phyloP scores from a whole-genome alignment of 768 basidiomycete species.

The Asterophora parasitica region DNA sequence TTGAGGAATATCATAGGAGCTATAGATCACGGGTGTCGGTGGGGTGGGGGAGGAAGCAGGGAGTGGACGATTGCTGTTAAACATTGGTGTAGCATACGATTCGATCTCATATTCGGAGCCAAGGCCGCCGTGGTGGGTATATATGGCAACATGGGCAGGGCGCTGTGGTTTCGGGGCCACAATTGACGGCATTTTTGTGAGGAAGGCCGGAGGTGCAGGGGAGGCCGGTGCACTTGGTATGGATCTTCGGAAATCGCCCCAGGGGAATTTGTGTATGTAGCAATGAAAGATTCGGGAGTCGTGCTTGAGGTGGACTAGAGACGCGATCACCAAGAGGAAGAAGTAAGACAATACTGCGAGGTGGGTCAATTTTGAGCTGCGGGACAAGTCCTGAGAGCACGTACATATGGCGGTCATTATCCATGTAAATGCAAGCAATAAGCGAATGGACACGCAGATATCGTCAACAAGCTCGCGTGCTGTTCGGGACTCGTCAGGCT shows the following conservation, averaged over 20 bases:
- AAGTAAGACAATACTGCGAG: slow-evolving; percentile 56
- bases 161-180: slow-evolving; percentile 41
- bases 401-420: slow-evolving; percentile 31
- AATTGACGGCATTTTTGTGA: slow-evolving; percentile 34
- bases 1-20: slow-evolving; percentile 12
- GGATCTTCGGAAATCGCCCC: slow-evolving; percentile 22
- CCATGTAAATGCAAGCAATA: slow-evolving; percentile 53
- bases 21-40: slow-evolving; percentile 8
- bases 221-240: slow-evolving; percentile 15
- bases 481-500: neutral
- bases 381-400: slow-evolving; percentile 16
- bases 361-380: slow-evolving; percentile 4
- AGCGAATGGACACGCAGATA: slow-evolving; percentile 47
- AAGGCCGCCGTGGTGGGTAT: slow-evolving; percentile 35
- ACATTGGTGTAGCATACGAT: slow-evolving; percentile 31
- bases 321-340: slow-evolving; percentile 39
- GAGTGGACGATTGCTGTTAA: slow-evolving; percentile 14
- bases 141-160: slow-evolving; percentile 29
- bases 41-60: slow-evolving; percentile 17
- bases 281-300: slow-evolving; percentile 50
- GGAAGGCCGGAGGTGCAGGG: slow-evolving; percentile 28
- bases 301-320: slow-evolving; percentile 36
- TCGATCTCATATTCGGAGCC: slow-evolving; percentile 45
- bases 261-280: slow-evolving; percentile 42
- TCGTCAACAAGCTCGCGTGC: slow-evolving; percentile 10